phyloP scores from a whole-genome alignment of 768 basidiomycete species.

The Tricholoma flavovirens region DNA sequence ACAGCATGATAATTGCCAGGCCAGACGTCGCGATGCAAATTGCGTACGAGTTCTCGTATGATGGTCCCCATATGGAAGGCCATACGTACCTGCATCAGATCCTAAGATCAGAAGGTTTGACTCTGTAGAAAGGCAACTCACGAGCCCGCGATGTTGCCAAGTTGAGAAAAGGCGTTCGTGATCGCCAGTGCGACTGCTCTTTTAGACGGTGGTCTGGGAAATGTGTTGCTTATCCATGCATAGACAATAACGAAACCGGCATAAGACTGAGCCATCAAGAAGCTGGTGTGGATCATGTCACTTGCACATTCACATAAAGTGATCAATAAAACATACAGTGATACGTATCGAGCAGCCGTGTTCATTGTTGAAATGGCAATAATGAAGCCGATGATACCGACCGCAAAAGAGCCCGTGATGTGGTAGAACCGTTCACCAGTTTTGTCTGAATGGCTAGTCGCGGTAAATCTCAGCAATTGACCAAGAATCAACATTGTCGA shows the following conservation, averaged over 20 bases:
- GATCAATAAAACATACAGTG: conserved; percentile 38
- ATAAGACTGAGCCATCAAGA: conserved; percentile 73
- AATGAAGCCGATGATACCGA: conserved; percentile 66
- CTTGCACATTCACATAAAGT: neutral
- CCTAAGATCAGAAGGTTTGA: neutral
- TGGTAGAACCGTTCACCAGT: conserved; percentile 69
- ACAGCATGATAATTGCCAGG: conserved; percentile 44
- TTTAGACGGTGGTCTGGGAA: conserved; percentile 69
- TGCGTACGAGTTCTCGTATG: conserved; percentile 63
- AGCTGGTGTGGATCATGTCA: conserved; percentile 35
- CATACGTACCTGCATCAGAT: conserved; percentile 48
- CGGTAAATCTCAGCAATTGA: conserved; percentile 3
- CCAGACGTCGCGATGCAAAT: conserved; percentile 63
- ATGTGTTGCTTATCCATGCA: conserved; percentile 47
- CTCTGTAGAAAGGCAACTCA: conserved; percentile 33
- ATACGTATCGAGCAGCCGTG: conserved; percentile 55
- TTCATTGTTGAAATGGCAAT: conserved; percentile 63
- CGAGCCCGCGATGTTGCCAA: conserved; percentile 82
- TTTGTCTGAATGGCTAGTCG: conserved; percentile 61
- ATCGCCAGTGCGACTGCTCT: conserved; percentile 82
- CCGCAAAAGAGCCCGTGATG: conserved; percentile 41
- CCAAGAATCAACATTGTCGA: neutral
- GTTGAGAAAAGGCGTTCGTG: conserved; percentile 75
- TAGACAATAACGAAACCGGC: conserved; percentile 64
- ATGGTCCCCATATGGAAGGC: conserved; percentile 65